Conservation (phyloP, 2,329 filamentous ascomycete species). For the Clarireedia homoeocarpa region DNA sequence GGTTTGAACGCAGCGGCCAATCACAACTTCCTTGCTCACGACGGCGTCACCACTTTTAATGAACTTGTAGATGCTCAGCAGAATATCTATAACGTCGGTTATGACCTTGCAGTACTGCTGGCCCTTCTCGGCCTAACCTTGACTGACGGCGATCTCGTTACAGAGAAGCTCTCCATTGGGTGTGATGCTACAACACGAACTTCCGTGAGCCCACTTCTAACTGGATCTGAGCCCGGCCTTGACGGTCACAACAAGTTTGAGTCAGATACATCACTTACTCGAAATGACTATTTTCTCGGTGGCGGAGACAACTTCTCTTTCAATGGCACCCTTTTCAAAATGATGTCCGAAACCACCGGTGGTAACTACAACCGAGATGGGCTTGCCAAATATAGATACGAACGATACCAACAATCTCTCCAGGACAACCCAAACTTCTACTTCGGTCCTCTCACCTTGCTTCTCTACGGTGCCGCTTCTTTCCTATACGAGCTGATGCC, state of each 20-base stretch:
- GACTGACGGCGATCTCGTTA: constrained; percentile 20
- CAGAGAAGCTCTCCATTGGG: constrained; percentile 21
- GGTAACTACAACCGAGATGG: constrained; percentile 30
- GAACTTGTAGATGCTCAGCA: constrained; percentile 24
- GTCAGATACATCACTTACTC: constrained; percentile 42
- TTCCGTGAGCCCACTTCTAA: constrained; percentile 15
- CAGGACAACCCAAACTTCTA: constrained; percentile 20
- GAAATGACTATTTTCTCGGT: constrained; percentile 35
- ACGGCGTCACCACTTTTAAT: constrained; percentile 27
- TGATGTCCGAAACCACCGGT: constrained; percentile 23
- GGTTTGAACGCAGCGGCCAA: constrained; percentile 36
- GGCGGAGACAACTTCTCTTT: constrained; percentile 16
- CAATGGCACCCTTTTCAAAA: constrained; percentile 28
- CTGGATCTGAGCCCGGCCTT: constrained; percentile 19
- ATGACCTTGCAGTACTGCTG: constrained; percentile 14
- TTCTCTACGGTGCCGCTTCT: not conserved
- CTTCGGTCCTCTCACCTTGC: constrained; percentile 15
- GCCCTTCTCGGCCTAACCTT: constrained; percentile 11
- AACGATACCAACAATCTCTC: constrained; percentile 27
- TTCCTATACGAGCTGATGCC: constrained; percentile 2
- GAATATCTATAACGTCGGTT: constrained; percentile 22
- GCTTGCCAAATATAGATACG: constrained; percentile 23
- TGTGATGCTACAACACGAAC: constrained; percentile 27
- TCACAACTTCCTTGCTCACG: constrained; percentile 33
- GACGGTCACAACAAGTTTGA: constrained; percentile 43